These are phyloP conservation scores for Camellia sinensis DNA, from an alignment of 148 eudicot genomes.

Conservation along the genomic window DNA sequence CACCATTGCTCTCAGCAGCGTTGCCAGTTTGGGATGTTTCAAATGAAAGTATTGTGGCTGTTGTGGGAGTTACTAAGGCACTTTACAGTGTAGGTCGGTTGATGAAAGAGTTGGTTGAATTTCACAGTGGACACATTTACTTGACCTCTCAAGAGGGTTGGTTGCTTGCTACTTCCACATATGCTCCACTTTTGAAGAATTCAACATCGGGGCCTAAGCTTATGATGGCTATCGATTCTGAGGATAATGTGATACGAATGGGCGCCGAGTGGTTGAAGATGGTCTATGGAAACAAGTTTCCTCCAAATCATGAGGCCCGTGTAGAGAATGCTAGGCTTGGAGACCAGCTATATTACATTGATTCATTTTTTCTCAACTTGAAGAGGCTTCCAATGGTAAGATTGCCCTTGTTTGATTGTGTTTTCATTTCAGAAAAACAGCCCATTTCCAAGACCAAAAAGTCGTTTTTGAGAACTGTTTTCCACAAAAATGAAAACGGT, in stretches of 20 bases:
- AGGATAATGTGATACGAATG: conserved; percentile 57
- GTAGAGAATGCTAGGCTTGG: conserved; percentile 75
- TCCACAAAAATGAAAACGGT: too few relatives aligned
- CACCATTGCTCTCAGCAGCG: conserved; percentile 93
- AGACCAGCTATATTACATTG: conserved; percentile 68
- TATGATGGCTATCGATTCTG: conserved; percentile 67
- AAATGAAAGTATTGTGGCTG: conserved; percentile 69
- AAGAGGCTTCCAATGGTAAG: conserved; percentile 94
- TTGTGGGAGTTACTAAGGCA: conserved; percentile 92
- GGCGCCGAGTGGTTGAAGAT: conserved; percentile 81
- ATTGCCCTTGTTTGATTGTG: not conserved
- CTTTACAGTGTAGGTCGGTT: conserved; percentile 85
- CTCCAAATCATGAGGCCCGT: conserved; percentile 64
- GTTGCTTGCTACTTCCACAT: conserved; percentile 85
- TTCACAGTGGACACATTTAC: conserved; percentile 87
- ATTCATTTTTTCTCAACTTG: conserved; percentile 81
- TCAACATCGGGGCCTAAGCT: conserved; percentile 66
- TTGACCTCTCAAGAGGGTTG: conserved; percentile 92
- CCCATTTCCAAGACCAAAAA: too few relatives aligned
- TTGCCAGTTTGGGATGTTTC: conserved; percentile 80
- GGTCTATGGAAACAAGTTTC: conserved; percentile 45
- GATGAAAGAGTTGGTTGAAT: conserved; percentile 89
- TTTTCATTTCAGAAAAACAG: too few relatives aligned
- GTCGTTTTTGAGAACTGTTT: too few relatives aligned
- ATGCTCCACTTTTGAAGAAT: conserved; percentile 67